Conservation (phyloP, 495 filamentous ascomycete species). For the Aspergillus indologenus region DNA sequence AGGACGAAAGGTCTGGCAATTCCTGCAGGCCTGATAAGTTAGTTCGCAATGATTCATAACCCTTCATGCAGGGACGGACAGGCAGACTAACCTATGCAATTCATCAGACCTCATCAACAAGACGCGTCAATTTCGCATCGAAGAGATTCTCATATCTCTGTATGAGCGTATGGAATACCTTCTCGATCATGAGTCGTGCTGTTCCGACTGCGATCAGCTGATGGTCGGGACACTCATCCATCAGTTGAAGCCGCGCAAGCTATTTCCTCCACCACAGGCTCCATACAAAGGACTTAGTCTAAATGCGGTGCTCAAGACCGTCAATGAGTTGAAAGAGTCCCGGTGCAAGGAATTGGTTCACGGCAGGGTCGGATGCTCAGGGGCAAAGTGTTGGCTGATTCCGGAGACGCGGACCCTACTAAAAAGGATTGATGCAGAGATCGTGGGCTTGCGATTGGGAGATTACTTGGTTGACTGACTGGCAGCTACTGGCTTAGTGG, state of each 20-base stretch:
- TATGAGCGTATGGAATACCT: background rate
- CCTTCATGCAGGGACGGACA: background rate
- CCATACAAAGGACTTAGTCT: background rate
- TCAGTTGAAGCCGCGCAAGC: background rate
- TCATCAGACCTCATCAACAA: background rate
- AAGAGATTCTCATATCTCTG: background rate
- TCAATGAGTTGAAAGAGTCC: background rate
- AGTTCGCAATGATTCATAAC: background rate
- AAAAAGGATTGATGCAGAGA: background rate
- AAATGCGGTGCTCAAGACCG: background rate
- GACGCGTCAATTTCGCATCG: background rate
- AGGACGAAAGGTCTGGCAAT: background rate
- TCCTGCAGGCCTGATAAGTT: background rate
- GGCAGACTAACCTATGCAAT: background rate
- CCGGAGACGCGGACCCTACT: background rate
- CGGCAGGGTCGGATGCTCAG: background rate
- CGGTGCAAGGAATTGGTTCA: conserved; percentile 7
- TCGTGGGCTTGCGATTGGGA: conserved; percentile 1
- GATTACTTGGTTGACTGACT: background rate
- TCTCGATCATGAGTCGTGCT: conserved; percentile 1
- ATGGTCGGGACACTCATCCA: background rate
- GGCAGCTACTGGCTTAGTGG: background rate
- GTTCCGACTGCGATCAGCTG: conserved; percentile 7
- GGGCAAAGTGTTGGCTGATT: background rate
- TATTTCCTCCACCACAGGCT: conserved; percentile 4